Base-by-base conservation (phyloP, 2,329 filamentous ascomycete species). In the Aspergillus fijiensis region DNA sequence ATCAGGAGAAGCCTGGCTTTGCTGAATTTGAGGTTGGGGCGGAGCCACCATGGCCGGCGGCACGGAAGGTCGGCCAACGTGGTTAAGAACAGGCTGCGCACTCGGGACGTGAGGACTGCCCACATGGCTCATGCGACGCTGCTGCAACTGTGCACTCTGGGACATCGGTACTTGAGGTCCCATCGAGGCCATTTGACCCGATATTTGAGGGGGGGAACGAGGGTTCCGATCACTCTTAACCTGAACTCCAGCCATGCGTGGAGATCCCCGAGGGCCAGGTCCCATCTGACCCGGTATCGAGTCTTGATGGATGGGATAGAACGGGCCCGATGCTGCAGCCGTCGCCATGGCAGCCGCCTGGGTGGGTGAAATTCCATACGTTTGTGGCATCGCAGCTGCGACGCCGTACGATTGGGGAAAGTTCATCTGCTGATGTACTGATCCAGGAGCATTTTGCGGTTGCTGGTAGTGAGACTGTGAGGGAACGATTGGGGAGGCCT, bases 311-410 rank as follows among this genome's bases (percentile, higher is more conserved):
- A 92, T 86, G 66, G 89, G 88, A 63, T 89, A 89, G 67, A 89
- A 90, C 62, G 91, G 89, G 47, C 94, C 93, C 5, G 92, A 93
- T 11, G 94, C 94, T 1, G 94, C 93, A 19, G 94, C 94, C 1
- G 93, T 96, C 49, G 90, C 93, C 91, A 96, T 95, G 60, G 93
- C 93, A 53, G 94, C 93, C 14, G 92, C 92, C 76, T 96, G 91
- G 51, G 92, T 91, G 21, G 89, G 86, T 35, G 89, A 89, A 77
- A 94, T 91, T 60, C 85, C 88, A 79, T 96, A 96, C 23, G 79
- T 79, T 61, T 82, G 80, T 57, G 90, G 88, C 86, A 96, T 92
- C 70, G 84, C 84, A 69, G 87, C 83, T 63, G 89, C 82, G 59
- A 93, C 89, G 60, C 86, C 88, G 73, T 92, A 94, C 65, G 87